Conservation (phyloP, 2,329 filamentous ascomycete genomes). For the Graphium sp. region DNA sequence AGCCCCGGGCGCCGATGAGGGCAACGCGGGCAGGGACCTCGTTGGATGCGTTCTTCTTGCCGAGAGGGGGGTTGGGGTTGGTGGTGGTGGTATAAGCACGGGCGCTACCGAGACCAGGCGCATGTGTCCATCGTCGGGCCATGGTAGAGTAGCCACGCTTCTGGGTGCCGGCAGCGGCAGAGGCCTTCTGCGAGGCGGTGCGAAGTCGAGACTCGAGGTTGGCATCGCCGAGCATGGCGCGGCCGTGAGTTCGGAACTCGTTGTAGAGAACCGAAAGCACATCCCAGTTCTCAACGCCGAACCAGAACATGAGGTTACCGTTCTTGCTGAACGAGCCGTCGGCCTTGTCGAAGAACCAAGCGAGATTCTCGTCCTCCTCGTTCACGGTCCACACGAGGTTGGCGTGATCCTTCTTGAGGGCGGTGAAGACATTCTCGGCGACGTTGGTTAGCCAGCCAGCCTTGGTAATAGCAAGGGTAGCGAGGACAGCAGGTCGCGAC, state of each 20-base stretch:
- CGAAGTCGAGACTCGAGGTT: conserved; percentile 74
- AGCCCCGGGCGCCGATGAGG: conserved; percentile 81
- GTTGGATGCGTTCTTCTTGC: conserved; percentile 76
- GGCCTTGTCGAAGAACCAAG: conserved; percentile 96
- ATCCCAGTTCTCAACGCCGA: conserved; percentile 66
- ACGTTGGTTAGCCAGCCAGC: conserved; percentile 89
- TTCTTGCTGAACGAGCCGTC: conserved; percentile 78
- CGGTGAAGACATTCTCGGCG: conserved; percentile 85
- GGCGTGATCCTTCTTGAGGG: conserved; percentile 85
- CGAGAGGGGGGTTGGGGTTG: conserved; percentile 81
- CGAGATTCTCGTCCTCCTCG: conserved; percentile 88
- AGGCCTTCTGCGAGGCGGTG: conserved; percentile 31
- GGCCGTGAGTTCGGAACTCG: conserved; percentile 69
- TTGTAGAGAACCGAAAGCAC: conserved; percentile 72
- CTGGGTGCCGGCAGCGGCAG: conserved; percentile 2
- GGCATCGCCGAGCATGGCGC: conserved; percentile 75
- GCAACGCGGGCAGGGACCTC: conserved; percentile 63
- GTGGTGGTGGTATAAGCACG: conserved; percentile 35
- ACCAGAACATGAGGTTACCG: conserved; percentile 92
- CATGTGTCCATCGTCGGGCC: conserved; percentile 23
- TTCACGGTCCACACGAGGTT: conserved; percentile 94
- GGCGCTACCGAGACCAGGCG: too few species aligned
- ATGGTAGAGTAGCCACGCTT: conserved; percentile 48
- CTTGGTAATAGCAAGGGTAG: conserved; percentile 86
- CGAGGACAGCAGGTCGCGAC: conserved; percentile 57